Evolutionary conservation across 1,284 basidiomycete species (phyloP).

Genomic region (Neotropicomus parvogracilis): DNA sequence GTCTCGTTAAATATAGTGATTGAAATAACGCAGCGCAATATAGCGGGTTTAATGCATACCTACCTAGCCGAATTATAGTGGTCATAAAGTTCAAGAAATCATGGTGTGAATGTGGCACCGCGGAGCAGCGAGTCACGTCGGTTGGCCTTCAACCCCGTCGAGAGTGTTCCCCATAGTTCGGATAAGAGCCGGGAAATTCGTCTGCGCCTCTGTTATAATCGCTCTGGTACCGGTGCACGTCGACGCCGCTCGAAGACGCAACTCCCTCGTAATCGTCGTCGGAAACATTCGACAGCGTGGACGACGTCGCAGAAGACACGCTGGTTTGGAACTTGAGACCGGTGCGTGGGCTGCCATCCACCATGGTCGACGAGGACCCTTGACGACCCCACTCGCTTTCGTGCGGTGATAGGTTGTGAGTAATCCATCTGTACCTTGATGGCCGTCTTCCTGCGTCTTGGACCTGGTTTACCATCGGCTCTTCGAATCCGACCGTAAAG

Average conservation of each 20-base stretch:
- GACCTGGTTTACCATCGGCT: slow-evolving; percentile 42
- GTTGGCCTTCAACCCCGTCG: slow-evolving; percentile 3
- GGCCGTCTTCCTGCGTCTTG: slow-evolving; percentile 41
- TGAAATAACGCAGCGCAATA: slow-evolving; percentile 10
- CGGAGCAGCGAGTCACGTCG: background rate
- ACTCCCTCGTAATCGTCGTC: slow-evolving; percentile 28
- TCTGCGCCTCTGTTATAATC: slow-evolving; percentile 12
- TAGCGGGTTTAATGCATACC: background rate
- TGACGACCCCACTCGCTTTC: slow-evolving; percentile 20
- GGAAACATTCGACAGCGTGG: slow-evolving; percentile 23
- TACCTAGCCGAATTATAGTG: slow-evolving; percentile 15
- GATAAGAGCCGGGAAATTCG: slow-evolving; percentile 17
- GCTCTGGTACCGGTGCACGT: slow-evolving; percentile 4
- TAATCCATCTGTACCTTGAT: slow-evolving; percentile 42
- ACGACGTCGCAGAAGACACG: slow-evolving; percentile 30
- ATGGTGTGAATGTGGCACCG: slow-evolving; percentile 3
- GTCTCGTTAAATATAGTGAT: slow-evolving; percentile 24
- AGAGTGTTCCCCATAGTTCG: slow-evolving; percentile 6
- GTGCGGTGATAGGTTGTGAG: slow-evolving; percentile 34
- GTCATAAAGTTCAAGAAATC: slow-evolving; percentile 18
- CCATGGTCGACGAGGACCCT: slow-evolving; percentile 22
- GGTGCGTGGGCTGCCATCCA: slow-evolving; percentile 1
- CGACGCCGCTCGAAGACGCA: slow-evolving; percentile 3
- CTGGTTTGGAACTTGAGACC: slow-evolving; percentile 24
- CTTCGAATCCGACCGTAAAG: slow-evolving; percentile 45